Percentiles rank a stretch among this genome's conserved stretches.
Evolutionary conservation across 192 early-diverging fungal species (phyloP).

Genomic region (Linderina pennispora): DNA sequence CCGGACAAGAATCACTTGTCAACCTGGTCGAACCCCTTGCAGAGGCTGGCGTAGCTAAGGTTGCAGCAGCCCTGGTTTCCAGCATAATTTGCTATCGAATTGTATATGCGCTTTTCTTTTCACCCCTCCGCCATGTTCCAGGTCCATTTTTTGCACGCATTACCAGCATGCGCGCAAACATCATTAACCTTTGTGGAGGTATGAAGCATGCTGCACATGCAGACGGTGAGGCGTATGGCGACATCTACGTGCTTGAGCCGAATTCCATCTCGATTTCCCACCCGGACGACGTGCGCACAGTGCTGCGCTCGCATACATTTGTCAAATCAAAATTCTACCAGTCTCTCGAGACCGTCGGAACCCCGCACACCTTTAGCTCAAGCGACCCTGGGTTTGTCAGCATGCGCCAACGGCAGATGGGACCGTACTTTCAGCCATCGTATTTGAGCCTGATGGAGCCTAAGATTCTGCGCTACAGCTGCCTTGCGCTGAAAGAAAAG

Average conservation of each 20-base stretch:
- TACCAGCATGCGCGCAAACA: not conserved
- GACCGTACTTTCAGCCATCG: conserved; percentile 13
- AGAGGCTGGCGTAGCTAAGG: no score
- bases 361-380: not conserved
- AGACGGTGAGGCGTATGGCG: conserved; percentile 1
- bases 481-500: conserved; percentile 2
- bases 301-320: conserved; percentile 11
- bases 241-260: conserved; percentile 22
- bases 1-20: no score
- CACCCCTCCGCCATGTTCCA: not conserved
- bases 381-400: conserved; percentile 1
- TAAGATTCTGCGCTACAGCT: conserved; percentile 8
- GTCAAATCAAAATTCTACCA: conserved; percentile 18
- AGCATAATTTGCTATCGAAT: no score
- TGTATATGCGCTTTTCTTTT: not conserved
- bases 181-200: not conserved
- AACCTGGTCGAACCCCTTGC: no score
- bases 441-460: conserved; percentile 21
- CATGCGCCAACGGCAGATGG: conserved; percentile 14
- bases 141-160: not conserved
- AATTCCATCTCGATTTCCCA: conserved; percentile 9
- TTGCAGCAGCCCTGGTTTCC: no score
- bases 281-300: conserved; percentile 12
- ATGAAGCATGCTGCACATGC: not conserved
- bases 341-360: not conserved